These are phyloP conservation scores for Physaria fendleri DNA, from an alignment of 345 rosid genomes.

Conservation along the genomic window DNA sequence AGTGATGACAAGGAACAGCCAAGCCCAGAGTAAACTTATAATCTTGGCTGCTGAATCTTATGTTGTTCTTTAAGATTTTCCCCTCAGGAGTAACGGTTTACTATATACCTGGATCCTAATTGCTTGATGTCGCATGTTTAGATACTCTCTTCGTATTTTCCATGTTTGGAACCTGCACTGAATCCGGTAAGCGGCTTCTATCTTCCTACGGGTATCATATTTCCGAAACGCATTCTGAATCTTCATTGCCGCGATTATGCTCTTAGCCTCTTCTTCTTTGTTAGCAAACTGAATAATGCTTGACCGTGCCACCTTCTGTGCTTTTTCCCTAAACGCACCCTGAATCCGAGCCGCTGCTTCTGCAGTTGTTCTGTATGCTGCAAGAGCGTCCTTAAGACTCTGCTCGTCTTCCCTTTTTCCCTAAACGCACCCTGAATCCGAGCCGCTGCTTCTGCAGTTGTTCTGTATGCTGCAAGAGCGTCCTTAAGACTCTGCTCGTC, in stretches of 20 bases:
- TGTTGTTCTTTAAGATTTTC: neutral
- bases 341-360: slow-evolving; percentile 94
- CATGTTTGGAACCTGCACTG: slow-evolving; percentile 86
- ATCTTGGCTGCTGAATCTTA: neutral
- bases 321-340: slow-evolving; percentile 75
- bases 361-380: slow-evolving; percentile 82
- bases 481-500: slow-evolving; percentile 71
- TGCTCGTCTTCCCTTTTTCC: slow-evolving; percentile 73
- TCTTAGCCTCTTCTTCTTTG: slow-evolving; percentile 62
- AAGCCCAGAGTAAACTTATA: neutral
- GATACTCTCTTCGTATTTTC: slow-evolving; percentile 67
- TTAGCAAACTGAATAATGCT: slow-evolving; percentile 36
- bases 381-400: slow-evolving; percentile 61
- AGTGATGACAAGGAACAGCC: neutral
- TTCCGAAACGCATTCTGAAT: slow-evolving; percentile 93
- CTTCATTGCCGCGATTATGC: slow-evolving; percentile 83
- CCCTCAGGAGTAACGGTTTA: neutral
- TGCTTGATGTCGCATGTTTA: slow-evolving; percentile 67
- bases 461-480: slow-evolving; percentile 69
- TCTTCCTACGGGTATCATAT: slow-evolving; percentile 50
- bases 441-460: slow-evolving; percentile 91
- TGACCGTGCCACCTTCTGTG: slow-evolving; percentile 46
- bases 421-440: slow-evolving; percentile 82
- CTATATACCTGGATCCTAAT: slow-evolving; percentile 73
- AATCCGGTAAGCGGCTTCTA: slow-evolving; percentile 79